These are phyloP conservation scores for Hymenoscyphus occultus DNA, from an alignment of 2,329 filamentous ascomycete species.

Conservation along the genomic window DNA sequence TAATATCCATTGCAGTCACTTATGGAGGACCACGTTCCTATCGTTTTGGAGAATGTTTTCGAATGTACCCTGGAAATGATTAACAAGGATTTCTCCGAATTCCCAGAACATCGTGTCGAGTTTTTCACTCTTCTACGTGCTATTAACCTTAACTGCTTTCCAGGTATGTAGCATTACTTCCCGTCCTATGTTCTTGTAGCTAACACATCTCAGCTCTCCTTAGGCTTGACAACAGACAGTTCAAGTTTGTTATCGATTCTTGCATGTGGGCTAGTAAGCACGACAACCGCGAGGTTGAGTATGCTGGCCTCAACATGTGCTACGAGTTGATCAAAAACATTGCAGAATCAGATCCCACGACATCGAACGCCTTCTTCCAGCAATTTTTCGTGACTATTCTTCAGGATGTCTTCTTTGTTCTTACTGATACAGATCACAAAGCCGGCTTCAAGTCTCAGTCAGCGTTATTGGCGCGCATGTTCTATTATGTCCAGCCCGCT, in stretches of 20 bases:
- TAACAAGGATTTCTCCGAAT: slow-evolving; percentile 99
- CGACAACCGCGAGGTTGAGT: slow-evolving; percentile 96
- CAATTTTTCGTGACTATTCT: slow-evolving; percentile 95
- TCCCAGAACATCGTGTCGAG: slow-evolving; percentile 97
- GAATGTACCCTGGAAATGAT: slow-evolving; percentile 99
- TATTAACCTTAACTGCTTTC: slow-evolving; percentile 97
- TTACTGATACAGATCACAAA: slow-evolving; percentile 97
- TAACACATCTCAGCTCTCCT: slow-evolving; percentile 59
- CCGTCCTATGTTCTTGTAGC: neutral
- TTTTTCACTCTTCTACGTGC: slow-evolving; percentile 96
- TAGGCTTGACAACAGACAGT: slow-evolving; percentile 91
- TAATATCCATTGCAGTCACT: slow-evolving; percentile 58
- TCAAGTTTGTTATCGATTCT: slow-evolving; percentile 99
- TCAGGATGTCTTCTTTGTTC: slow-evolving; percentile 96
- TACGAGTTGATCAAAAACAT: slow-evolving; percentile 97
- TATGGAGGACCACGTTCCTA: slow-evolving; percentile 97
- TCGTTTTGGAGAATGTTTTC: slow-evolving; percentile 98
- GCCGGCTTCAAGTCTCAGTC: slow-evolving; percentile 98
- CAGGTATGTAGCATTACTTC: slow-evolving; percentile 46
- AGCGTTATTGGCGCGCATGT: slow-evolving; percentile 88
- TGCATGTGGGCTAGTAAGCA: slow-evolving; percentile 99
- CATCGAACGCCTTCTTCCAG: slow-evolving; percentile 94
- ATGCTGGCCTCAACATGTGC: slow-evolving; percentile 96
- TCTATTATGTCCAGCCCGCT: slow-evolving; percentile 83
- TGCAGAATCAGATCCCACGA: slow-evolving; percentile 81